Evolutionary conservation across 2,329 filamentous ascomycete species (phyloP), one percentile per base, ranked within the genome.

Genomic region (Fusarium begoniae): DNA sequence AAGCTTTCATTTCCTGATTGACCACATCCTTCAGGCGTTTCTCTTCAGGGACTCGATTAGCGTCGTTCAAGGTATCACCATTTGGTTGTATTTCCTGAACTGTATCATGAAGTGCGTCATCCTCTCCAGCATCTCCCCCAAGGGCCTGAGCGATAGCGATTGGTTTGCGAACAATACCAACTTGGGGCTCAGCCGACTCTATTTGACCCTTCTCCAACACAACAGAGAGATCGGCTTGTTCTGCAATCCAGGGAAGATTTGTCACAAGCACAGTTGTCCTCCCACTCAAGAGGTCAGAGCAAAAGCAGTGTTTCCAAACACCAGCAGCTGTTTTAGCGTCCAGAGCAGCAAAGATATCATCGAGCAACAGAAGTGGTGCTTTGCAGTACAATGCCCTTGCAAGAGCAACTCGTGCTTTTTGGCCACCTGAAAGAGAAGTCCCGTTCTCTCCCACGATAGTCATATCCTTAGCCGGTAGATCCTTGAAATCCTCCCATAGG

Each of bases 291-390:
- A 91, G 75, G 54, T 89, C 87, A 53, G 85, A 83, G 66, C 88
- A 90, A 75, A 91, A 90, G 72, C 87, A 90, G 62, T 86, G 82
- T 65, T 88, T 85, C 86, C 88, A 90, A 4, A 91, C 83, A 6
- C 84, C 82, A 22, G 87, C 86, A 2, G 87, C 86, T 1, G 89
- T 91, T 72, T 89, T 89, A 24, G 89, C 85, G 73, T 91, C 89
- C 2, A 91, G 82, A 0, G 89, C 89, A 2, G 89, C 88, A 71
- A 91, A 89, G 6, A 90, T 84, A 66, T 91, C 89, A 70, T 91
- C 89, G 3, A 91, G 84, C 2, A 91, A 81, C 28, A 90, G 80
- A 5, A 90, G 82, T 4, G 87, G 82, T 0, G 89, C 85, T 61
- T 86, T 86, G 3, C 88, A 90, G 77, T 90, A 91, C 3, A 91